Percentiles rank a stretch among this genome's conserved stretches.
phyloP scores from a whole-genome alignment of 164 flowering plant species.

The Warburgia ugandensis region DNA sequence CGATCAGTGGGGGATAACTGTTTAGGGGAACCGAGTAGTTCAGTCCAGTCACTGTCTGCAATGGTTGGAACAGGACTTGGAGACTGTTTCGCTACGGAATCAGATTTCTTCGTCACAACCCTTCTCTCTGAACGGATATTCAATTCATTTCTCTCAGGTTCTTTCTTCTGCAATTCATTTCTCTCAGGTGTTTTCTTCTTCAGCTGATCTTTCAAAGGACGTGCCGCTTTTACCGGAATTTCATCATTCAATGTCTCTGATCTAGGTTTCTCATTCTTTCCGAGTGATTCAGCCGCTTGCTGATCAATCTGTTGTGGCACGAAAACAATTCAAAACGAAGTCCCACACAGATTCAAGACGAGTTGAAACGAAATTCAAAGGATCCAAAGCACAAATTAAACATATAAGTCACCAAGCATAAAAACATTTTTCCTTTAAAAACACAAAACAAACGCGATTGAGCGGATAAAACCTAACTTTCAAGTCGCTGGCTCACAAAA shows the following conservation, averaged over 20 bases:
- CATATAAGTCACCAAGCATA: not conserved
- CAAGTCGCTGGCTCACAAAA: no score
- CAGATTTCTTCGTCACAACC: not conserved
- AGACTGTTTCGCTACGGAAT: not conserved
- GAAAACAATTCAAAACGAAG: not conserved
- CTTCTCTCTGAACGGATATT: conserved; percentile 10
- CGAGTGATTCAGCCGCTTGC: conserved; percentile 88
- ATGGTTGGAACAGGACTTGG: conserved; percentile 15
- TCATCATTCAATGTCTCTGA: conserved; percentile 21
- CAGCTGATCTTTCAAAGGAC: conserved; percentile 77
- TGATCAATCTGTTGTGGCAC: conserved; percentile 63
- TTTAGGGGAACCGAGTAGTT: conserved; percentile 51
- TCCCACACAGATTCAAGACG: not conserved
- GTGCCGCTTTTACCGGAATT: conserved; percentile 21
- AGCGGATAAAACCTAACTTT: no score
- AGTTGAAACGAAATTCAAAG: not conserved
- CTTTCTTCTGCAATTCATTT: conserved; percentile 39
- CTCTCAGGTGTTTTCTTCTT: conserved; percentile 48
- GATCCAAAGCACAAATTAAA: not conserved
- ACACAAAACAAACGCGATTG: no score
- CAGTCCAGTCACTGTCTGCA: conserved; percentile 81
- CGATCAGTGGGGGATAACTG: conserved; percentile 13
- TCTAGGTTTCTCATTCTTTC: conserved; percentile 45
- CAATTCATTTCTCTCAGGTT: conserved; percentile 20
- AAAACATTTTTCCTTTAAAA: no score